Evolutionary conservation across 352 stramenopile genomes (phyloP), one percentile per base, ranked within the genome.

Genomic region (Phytophthora pseudosyringae): DNA sequence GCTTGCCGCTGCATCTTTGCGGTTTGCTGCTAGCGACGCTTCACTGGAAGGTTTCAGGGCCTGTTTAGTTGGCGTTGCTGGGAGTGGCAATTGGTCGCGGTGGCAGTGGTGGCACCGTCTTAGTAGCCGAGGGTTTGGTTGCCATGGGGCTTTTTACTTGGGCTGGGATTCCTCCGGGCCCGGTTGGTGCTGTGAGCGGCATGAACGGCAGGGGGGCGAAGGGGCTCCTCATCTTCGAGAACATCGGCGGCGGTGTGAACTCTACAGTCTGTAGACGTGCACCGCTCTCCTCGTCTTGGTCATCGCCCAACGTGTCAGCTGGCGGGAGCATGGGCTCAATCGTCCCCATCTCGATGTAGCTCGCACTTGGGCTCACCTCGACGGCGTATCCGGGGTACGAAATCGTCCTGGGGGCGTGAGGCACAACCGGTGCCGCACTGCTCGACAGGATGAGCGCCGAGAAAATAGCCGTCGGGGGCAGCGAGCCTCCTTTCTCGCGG

Each of bases 261-360:
- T 73, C 65, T 16, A 67, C 55, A 3, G 48, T n/a, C 10, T 71
- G 48, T 33, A 64, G 21, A 11, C 48, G 50, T 21, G 39, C 47
- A 36, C 47, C 54, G 21, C 15, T 26, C 13, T 51, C 47, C 9
- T 59, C 55, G 0, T 13, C 41, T 43, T 43, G 43, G 2, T 56
- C 56, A 13, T 71, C 61, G 3, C 57, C 38, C 15, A 78, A 33
- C 1, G 59, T 47, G 1, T 60, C 60, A 18, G 44, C 36, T 13
- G 69, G 57, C 3, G 83, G 75, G n/a, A 83, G 41, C 18, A 80
- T 64, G 15, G 79, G 77, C 61, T 90, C 81, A 49, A 89, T 79
- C 7, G 83, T 83, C 31, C 77, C 76, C 43, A 78, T 75, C 41
- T 89, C 76, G 5, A 93, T 75, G 55, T 79, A 81, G 32, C 69